phyloP scores from a whole-genome alignment of 257 asterid species.

The Plantago ovata region DNA sequence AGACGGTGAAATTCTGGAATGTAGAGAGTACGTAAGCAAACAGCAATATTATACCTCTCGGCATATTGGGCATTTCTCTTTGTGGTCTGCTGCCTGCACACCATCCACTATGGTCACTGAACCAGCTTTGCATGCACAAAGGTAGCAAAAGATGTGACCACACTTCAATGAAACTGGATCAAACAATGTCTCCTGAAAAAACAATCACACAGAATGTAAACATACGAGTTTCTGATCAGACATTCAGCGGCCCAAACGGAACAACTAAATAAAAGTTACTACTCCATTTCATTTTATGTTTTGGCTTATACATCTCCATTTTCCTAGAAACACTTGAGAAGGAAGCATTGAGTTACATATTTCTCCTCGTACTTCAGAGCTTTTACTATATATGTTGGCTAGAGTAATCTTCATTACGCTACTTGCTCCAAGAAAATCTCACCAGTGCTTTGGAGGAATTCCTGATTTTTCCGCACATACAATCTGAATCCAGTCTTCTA shows the following conservation, averaged over 20 bases:
- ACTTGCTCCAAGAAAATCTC: background rate
- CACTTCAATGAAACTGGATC: conserved; percentile 85
- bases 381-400: too few species aligned
- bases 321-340: too few species aligned
- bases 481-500: too few species aligned
- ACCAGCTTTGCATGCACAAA: conserved; percentile 91
- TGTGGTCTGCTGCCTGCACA: conserved; percentile 42
- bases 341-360: too few species aligned
- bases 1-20: too few species aligned
- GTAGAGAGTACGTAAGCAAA: too few species aligned
- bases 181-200: conserved; percentile 68
- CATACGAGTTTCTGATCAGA: conserved; percentile 2
- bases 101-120: conserved; percentile 90
- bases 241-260: background rate
- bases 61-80: conserved; percentile 77
- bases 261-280: background rate
- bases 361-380: too few species aligned
- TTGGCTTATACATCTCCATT: background rate
- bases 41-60: conserved; percentile 58
- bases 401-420: background rate
- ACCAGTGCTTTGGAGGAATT: background rate
- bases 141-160: conserved; percentile 86
- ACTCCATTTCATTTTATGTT: background rate
- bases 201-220: background rate
- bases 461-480: too few species aligned